phyloP scores from a whole-genome alignment of 192 early-diverging fungal genomes.

The Coemansia sp. region DNA sequence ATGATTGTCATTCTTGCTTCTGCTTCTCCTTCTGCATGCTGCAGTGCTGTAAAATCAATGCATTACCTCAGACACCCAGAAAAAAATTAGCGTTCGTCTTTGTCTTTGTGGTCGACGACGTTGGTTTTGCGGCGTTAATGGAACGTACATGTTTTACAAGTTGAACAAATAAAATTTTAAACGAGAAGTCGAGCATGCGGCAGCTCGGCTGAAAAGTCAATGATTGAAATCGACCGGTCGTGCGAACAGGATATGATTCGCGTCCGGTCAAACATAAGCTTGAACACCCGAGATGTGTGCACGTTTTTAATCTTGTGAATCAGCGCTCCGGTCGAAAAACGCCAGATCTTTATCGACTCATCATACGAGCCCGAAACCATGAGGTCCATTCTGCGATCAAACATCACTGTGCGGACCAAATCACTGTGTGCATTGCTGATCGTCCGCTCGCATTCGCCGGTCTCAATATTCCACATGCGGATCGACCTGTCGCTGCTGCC shows the following conservation, averaged over 20 bases:
- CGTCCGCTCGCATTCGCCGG: conserved; percentile 55
- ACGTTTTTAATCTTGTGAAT: conserved; percentile 56
- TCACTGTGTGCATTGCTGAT: conserved; percentile 40
- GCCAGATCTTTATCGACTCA: conserved; percentile 86
- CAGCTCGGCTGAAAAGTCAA: conserved; percentile 40
- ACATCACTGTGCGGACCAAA: conserved; percentile 41
- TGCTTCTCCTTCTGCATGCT: too few relatives aligned
- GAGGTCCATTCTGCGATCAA: conserved; percentile 37
- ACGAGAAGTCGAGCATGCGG: conserved; percentile 28
- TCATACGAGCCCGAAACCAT: conserved; percentile 91
- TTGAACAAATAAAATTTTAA: background rate
- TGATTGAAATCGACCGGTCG: conserved; percentile 52
- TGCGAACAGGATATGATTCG: conserved; percentile 84
- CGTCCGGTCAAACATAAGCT: conserved; percentile 76
- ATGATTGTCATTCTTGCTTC: too few relatives aligned
- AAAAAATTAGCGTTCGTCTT: too few relatives aligned
- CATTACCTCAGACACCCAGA: too few relatives aligned
- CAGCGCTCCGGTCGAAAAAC: conserved; percentile 62
- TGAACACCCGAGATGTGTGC: conserved; percentile 72
- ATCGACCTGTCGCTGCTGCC: conserved; percentile 82
- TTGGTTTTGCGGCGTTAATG: too few relatives aligned
- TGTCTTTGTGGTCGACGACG: too few relatives aligned
- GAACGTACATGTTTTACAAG: too few relatives aligned
- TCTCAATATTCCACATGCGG: conserved; percentile 69
- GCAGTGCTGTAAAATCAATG: too few relatives aligned